Evolutionary conservation across 495 filamentous ascomycete genomes (phyloP).

Genomic region (Penicillium atrosanguineum): DNA sequence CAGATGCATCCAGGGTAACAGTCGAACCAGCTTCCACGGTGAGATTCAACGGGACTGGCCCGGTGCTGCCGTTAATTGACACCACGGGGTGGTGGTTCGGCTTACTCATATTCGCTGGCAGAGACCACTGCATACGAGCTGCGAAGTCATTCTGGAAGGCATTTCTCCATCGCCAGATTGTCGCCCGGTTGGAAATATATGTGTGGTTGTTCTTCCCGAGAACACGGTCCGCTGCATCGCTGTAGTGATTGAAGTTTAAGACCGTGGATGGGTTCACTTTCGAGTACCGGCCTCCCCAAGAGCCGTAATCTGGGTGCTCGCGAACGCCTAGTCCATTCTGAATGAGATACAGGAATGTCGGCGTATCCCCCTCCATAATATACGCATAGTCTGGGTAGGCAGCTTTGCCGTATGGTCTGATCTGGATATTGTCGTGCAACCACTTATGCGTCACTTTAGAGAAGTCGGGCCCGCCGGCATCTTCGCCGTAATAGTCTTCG

Average conservation of each 20-base stretch:
- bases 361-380: conserved; percentile 48
- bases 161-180: conserved; percentile 50
- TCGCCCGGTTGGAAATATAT: conserved; percentile 43
- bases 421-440: conserved; percentile 46
- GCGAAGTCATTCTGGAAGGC: conserved; percentile 51
- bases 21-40: conserved; percentile 32
- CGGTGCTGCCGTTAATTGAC: conserved; percentile 34
- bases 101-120: conserved; percentile 22
- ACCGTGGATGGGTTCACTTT: conserved; percentile 5
- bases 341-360: conserved; percentile 45
- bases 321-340: conserved; percentile 47
- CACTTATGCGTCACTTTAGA: conserved; percentile 39
- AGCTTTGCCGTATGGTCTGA: conserved; percentile 34
- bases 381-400: conserved; percentile 42
- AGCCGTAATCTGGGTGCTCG: conserved; percentile 43
- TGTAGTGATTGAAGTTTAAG: conserved; percentile 30
- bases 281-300: conserved; percentile 47
- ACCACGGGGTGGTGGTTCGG: conserved; percentile 46
- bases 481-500: conserved; percentile 41
- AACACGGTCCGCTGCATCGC: conserved; percentile 40
- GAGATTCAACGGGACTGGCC: conserved; percentile 29
- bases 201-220: conserved; percentile 34
- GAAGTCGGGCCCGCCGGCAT: conserved; percentile 44
- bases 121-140: conserved; percentile 48
- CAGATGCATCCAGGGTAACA: conserved; percentile 39